Conservation (phyloP, 2,329 filamentous ascomycete genomes). For the Hymenoscyphus occultus region DNA sequence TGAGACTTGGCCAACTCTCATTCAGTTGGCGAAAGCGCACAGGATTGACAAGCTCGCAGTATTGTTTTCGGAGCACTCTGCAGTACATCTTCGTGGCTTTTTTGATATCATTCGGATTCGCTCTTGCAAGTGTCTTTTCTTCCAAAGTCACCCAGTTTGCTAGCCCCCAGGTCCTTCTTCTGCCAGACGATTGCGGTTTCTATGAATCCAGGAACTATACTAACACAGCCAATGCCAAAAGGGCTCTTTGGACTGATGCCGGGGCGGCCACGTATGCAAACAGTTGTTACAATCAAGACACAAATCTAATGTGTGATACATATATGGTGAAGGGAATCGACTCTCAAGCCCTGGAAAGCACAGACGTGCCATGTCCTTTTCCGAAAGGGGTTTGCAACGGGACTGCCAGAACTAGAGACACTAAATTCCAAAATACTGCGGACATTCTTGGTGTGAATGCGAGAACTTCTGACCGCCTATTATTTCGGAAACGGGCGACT, state of each 20-base stretch:
- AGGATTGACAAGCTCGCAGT: background rate
- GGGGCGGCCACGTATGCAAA: background rate
- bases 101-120: background rate
- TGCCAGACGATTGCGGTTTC: conserved; percentile 1
- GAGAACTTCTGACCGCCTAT: background rate
- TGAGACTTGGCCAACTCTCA: conserved; percentile 7
- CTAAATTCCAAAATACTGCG: background rate
- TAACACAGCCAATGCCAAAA: background rate
- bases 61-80: background rate
- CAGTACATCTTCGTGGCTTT: conserved; percentile 4
- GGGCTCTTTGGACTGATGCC: background rate
- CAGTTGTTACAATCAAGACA: conserved; percentile 1
- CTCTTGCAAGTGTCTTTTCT: conserved; percentile 1
- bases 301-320: background rate
- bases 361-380: background rate
- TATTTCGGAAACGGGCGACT: conserved; percentile 5
- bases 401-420: background rate
- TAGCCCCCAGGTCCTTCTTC: background rate
- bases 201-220: background rate
- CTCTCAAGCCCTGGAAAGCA: background rate
- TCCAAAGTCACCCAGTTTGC: conserved; percentile 4
- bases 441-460: conserved; percentile 6
- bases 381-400: background rate
- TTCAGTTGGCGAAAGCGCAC: conserved; percentile 1
- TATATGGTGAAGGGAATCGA: background rate